Conservation (phyloP, 2,329 filamentous ascomycete genomes). For the Xylariaceae sp. region DNA sequence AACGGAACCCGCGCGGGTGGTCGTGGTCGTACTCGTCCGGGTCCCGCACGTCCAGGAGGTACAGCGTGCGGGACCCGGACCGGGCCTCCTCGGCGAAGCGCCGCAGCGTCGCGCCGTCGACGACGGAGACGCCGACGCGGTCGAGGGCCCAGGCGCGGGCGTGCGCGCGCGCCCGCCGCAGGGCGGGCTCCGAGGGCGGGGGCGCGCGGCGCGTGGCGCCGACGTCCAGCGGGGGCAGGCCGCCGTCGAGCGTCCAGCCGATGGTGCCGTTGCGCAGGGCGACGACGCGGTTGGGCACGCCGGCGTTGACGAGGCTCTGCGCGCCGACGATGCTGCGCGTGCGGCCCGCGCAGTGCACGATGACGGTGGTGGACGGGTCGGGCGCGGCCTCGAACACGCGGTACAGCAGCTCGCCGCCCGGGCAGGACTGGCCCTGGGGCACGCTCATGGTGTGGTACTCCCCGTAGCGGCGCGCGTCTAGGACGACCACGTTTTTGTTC, state of each 20-base stretch:
- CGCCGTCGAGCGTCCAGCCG: conserved; percentile 1
- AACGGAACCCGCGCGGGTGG: neutral
- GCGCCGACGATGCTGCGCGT: conserved; percentile 2
- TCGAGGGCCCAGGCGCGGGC: neutral
- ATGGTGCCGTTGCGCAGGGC: conserved; percentile 1
- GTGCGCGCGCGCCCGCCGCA: no score
- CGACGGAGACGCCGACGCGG: neutral
- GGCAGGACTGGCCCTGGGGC: neutral
- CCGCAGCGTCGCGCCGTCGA: neutral
- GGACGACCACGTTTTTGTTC: conserved; percentile 1
- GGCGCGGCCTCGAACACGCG: conserved; percentile 1
- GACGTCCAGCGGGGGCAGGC: neutral
- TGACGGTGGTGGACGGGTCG: neutral
- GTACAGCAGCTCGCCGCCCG: conserved; percentile 1
- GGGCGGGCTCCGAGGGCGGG: neutral
- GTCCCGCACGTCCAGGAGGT: neutral
- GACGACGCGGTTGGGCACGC: neutral
- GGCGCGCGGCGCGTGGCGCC: neutral
- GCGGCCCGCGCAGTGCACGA: conserved; percentile 1
- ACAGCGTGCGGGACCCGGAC: neutral
- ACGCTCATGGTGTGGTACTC: conserved; percentile 2
- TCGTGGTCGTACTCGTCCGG: neutral
- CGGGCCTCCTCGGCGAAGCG: neutral
- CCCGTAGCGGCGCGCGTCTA: conserved; percentile 1
- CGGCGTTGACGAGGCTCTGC: neutral